Conservation (phyloP, 305 asterid species). For the Fraxinus angustifolia region DNA sequence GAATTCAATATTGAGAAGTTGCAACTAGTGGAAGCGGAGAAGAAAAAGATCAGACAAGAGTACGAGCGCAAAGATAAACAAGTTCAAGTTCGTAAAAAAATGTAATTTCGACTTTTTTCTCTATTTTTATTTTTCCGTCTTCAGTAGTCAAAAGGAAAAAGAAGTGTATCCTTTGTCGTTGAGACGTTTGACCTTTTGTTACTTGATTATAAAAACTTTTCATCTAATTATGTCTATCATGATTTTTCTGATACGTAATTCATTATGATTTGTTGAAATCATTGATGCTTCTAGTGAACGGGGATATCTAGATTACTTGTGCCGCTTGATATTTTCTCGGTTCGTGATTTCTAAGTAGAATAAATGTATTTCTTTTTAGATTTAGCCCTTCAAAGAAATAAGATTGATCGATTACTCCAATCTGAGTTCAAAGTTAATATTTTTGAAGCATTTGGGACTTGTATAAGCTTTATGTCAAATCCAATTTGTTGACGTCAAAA, state of each 20-base stretch:
- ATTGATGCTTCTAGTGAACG: background rate
- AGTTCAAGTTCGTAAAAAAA: slow-evolving; percentile 79
- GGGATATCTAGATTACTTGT: slow-evolving; percentile 20
- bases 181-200: background rate
- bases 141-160: background rate
- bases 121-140: background rate
- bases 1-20: slow-evolving; percentile 95
- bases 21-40: slow-evolving; percentile 92
- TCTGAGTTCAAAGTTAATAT: background rate
- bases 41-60: slow-evolving; percentile 89
- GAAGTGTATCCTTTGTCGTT: background rate
- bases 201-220: no score
- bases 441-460: background rate
- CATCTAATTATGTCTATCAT: background rate
- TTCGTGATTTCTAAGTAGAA: background rate
- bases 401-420: background rate
- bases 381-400: background rate
- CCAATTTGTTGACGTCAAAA: background rate
- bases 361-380: background rate
- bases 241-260: background rate
- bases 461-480: background rate
- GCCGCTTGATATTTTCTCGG: background rate
- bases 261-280: slow-evolving; percentile 11
- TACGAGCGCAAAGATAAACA: slow-evolving; percentile 87
- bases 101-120: slow-evolving; percentile 36